Evolutionary conservation across 257 asterid species (phyloP).

Genomic region (Phtheirospermum japonicum): DNA sequence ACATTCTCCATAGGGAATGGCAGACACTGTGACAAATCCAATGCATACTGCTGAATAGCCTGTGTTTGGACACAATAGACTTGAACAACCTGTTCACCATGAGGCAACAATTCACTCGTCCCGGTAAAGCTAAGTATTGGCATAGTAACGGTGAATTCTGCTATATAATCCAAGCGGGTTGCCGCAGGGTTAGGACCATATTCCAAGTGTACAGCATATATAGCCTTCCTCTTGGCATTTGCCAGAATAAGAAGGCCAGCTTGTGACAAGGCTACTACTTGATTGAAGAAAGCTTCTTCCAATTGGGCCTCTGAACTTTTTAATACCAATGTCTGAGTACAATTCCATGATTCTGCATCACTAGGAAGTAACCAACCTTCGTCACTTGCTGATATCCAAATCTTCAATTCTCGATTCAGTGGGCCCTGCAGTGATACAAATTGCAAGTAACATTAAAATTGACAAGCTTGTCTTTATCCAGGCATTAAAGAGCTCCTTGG

Average conservation of each 20-base stretch:
- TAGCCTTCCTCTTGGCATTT: constrained; percentile 77
- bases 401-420: constrained; percentile 64
- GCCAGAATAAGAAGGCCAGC: constrained; percentile 65
- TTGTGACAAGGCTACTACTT: constrained; percentile 73
- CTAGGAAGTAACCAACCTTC: constrained; percentile 92
- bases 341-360: constrained; percentile 74
- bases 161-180: constrained; percentile 71
- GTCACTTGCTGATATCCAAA: constrained; percentile 79
- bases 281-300: constrained; percentile 81
- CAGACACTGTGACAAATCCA: constrained; percentile 72
- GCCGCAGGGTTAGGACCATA: constrained; percentile 73
- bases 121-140: constrained; percentile 88
- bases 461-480: neutral
- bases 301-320: constrained; percentile 55
- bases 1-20: constrained; percentile 61
- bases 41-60: constrained; percentile 87
- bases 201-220: constrained; percentile 75
- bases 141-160: constrained; percentile 81
- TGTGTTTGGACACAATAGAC: constrained; percentile 87
- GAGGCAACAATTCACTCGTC: constrained; percentile 59
- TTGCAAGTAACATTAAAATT: constrained; percentile 16
- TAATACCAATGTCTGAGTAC: constrained; percentile 66
- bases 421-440: constrained; percentile 54
- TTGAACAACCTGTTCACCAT: constrained; percentile 75
- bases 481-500: neutral